Evolutionary conservation across 495 filamentous ascomycete genomes (phyloP).

Genomic region (Chaetomidium leptoderma): DNA sequence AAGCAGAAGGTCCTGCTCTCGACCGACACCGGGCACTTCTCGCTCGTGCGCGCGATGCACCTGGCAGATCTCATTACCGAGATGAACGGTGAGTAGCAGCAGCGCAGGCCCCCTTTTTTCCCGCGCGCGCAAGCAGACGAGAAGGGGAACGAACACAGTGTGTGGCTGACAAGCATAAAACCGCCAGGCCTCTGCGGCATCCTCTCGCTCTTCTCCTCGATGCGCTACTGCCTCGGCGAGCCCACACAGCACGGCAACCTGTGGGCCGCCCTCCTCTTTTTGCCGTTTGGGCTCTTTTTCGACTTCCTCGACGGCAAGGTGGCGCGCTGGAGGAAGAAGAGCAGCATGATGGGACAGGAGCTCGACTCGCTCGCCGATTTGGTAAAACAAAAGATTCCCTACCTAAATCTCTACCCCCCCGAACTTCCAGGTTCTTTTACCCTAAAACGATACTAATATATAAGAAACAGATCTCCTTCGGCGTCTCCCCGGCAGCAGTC

Average conservation of each 20-base stretch:
- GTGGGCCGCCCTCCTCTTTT: constrained; percentile 77
- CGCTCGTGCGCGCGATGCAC: constrained; percentile 72
- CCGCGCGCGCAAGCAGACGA: too few species aligned
- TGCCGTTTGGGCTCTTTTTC: constrained; percentile 94
- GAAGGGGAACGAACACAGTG: too few species aligned
- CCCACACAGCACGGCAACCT: constrained; percentile 60
- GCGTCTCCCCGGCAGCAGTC: constrained; percentile 77
- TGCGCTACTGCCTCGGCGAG: constrained; percentile 86
- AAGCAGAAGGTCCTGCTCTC: constrained; percentile 84
- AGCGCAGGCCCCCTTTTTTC: neutral
- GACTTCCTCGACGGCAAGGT: constrained; percentile 98
- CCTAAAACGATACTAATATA: too few species aligned
- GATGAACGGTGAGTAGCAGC: constrained; percentile 67
- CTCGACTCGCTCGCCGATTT: constrained; percentile 95
- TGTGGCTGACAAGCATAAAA: neutral
- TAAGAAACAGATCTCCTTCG: constrained; percentile 93
- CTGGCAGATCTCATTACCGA: constrained; percentile 94
- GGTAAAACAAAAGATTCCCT: constrained; percentile 49
- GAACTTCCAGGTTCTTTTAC: too few species aligned
- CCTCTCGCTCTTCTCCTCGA: constrained; percentile 91
- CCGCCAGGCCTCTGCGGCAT: constrained; percentile 68
- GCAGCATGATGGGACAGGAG: constrained; percentile 95
- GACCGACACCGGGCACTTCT: constrained; percentile 67
- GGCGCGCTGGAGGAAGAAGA: constrained; percentile 92
- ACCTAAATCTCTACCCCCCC: neutral